Base-by-base conservation (phyloP, 495 filamentous ascomycete genomes). In the Physcia stellaris region DNA sequence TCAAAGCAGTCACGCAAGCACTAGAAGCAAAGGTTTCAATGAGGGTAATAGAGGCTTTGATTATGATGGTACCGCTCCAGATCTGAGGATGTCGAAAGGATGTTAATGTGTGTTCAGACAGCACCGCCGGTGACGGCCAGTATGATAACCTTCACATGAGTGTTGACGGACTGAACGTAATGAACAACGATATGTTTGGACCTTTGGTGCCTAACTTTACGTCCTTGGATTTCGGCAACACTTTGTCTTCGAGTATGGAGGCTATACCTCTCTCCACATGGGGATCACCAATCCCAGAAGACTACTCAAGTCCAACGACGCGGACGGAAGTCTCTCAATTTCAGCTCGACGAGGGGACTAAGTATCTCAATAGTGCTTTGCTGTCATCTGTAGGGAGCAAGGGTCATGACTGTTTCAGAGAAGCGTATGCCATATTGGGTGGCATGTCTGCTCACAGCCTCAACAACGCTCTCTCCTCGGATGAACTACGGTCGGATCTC, bases 351-450 rank as follows among this genome's bases (percentile, higher is more conserved):
- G 37, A 33, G 24, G 17, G 37, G n/a, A n/a, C n/a, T 11, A 34
- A 19, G 13, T 37, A 16, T 15, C 16, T 33, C 18, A 12, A 34
- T 16, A 17, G 16, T 34, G 32, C 7, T 10, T 34, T 18, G 6
- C 17, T 34, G 22, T 31, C 5, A 19, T 19, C 29, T 15, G 19
- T 24, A 45, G 40, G 32, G 11, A 35, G 13, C 30, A 27, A 12
- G 17, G 28, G 22, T 9, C 42, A 45, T 18, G 23, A 42, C 17
- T 45, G 38, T 18, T 42, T 5, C 29, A 31, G 24, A 17, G 18
- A 32, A 42, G 42, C 39, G 9, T 32, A 42, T 22, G 39, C 43
- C 19, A 43, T 45, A 12, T 19, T 45, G 7, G 39, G 39, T 17
- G 43, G 39, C 24, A 7, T 45, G 23, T 45, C 39, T 23, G 6